Evolutionary conservation across 495 filamentous ascomycete species (phyloP).

Genomic region (Niebla homalea): DNA sequence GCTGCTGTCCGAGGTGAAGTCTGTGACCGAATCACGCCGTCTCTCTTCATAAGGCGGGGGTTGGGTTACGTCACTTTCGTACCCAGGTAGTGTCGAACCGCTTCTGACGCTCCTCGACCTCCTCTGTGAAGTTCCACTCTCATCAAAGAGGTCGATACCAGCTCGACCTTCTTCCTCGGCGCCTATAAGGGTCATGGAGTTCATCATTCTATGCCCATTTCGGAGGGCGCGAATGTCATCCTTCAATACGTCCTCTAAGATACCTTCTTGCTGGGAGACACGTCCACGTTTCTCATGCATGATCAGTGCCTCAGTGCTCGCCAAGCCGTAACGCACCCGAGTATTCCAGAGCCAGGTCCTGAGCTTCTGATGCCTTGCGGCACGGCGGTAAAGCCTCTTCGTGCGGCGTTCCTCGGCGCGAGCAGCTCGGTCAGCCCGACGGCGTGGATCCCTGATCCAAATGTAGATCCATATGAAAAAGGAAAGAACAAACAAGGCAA

Average conservation of each 20-base stretch:
- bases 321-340: conserved; percentile 10
- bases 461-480: conserved; percentile 24
- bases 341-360: conserved; percentile 22
- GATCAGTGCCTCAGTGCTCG: background rate
- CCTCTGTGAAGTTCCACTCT: conserved; percentile 6
- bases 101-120: conserved; percentile 7
- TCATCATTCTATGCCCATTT: conserved; percentile 30
- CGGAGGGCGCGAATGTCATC: conserved; percentile 37
- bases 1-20: conserved; percentile 17
- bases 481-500: conserved; percentile 19
- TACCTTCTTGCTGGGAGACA: conserved; percentile 22
- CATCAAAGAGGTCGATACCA: background rate
- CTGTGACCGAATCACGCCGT: conserved; percentile 1
- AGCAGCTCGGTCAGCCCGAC: conserved; percentile 25
- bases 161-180: conserved; percentile 23
- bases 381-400: conserved; percentile 27
- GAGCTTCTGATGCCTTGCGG: conserved; percentile 26
- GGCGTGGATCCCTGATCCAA: conserved; percentile 21
- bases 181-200: conserved; percentile 22
- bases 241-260: conserved; percentile 15
- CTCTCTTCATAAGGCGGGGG: conserved; percentile 15
- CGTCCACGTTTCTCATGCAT: conserved; percentile 16
- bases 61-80: conserved; percentile 17
- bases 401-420: conserved; percentile 27
- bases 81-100: conserved; percentile 14